These are phyloP conservation scores for Boletus subparvulus DNA, from an alignment of 768 basidiomycete species.

Conservation along the genomic window DNA sequence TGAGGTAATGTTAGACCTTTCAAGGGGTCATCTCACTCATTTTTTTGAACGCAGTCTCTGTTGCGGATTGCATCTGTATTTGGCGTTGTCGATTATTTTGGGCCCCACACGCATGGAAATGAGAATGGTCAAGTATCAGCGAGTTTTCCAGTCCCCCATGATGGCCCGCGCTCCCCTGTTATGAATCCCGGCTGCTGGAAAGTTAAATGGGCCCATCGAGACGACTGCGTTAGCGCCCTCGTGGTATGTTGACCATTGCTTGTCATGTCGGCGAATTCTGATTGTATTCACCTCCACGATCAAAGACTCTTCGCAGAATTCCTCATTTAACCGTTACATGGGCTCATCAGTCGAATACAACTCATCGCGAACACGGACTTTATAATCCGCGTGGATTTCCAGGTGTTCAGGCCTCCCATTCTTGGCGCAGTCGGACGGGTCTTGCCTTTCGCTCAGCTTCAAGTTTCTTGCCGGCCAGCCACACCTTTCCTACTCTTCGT, in stretches of 20 bases:
- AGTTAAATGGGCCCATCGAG: conserved; percentile 76
- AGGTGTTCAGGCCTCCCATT: conserved; percentile 5
- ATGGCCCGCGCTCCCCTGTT: conserved; percentile 47
- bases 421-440: conserved; percentile 19
- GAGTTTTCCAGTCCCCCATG: conserved; percentile 50
- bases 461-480: conserved; percentile 18
- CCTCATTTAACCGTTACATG: conserved; percentile 76
- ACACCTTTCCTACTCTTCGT: conserved; percentile 14
- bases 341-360: conserved; percentile 59
- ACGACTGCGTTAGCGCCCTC: conserved; percentile 71
- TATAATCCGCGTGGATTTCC: conserved; percentile 14
- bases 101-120: conserved; percentile 24
- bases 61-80: conserved; percentile 55
- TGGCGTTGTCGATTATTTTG: conserved; percentile 62
- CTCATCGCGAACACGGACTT: conserved; percentile 16
- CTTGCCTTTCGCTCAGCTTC: conserved; percentile 11
- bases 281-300: neutral
- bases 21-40: conserved; percentile 5
- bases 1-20: conserved; percentile 41
- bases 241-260: conserved; percentile 45
- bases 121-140: conserved; percentile 19
- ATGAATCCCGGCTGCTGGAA: conserved; percentile 72
- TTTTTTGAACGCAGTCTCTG: conserved; percentile 42
- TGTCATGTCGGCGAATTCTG: neutral
- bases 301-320: conserved; percentile 64